Evolutionary conservation across 2,329 filamentous ascomycete genomes (phyloP).

Genomic region (Talaromyces atroroseus): DNA sequence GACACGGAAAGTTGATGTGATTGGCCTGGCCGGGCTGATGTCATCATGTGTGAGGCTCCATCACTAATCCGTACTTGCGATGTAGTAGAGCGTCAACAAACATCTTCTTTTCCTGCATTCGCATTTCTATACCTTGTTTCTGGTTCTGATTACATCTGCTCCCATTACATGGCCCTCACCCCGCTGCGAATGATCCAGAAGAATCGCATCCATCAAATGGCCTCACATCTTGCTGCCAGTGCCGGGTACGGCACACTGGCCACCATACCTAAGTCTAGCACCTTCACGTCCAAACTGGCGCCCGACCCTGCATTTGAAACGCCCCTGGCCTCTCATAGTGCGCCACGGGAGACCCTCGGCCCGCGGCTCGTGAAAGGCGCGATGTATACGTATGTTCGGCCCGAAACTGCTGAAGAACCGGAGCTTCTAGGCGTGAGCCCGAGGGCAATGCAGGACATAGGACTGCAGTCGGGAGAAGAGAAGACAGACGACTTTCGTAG

Average conservation of each 20-base stretch:
- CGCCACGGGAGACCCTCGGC: slow-evolving; percentile 67
- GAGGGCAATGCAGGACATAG: slow-evolving; percentile 74
- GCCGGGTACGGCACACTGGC: slow-evolving; percentile 32
- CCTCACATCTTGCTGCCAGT: slow-evolving; percentile 34
- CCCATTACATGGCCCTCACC: slow-evolving; percentile 1
- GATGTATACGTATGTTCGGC: slow-evolving; percentile 84
- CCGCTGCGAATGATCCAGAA: slow-evolving; percentile 17
- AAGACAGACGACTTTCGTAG: slow-evolving; percentile 68
- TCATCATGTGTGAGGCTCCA: neutral
- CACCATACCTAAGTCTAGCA: slow-evolving; percentile 59
- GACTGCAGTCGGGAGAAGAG: slow-evolving; percentile 63
- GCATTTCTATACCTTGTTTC: too few relatives aligned
- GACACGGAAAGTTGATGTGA: neutral
- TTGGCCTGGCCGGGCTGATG: neutral
- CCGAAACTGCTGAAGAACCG: slow-evolving; percentile 63
- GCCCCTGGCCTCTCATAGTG: slow-evolving; percentile 72
- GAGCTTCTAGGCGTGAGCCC: slow-evolving; percentile 78
- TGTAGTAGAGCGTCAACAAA: too few relatives aligned
- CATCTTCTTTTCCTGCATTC: too few relatives aligned
- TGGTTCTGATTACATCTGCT: too few relatives aligned
- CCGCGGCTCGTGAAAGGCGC: slow-evolving; percentile 82
- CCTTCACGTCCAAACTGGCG: slow-evolving; percentile 63
- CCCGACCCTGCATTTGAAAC: slow-evolving; percentile 74
- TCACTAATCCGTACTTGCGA: too few relatives aligned
- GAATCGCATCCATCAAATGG: slow-evolving; percentile 41